phyloP scores from a whole-genome alignment of 495 filamentous ascomycete genomes.

The Symbiotaphrina buchneri region DNA sequence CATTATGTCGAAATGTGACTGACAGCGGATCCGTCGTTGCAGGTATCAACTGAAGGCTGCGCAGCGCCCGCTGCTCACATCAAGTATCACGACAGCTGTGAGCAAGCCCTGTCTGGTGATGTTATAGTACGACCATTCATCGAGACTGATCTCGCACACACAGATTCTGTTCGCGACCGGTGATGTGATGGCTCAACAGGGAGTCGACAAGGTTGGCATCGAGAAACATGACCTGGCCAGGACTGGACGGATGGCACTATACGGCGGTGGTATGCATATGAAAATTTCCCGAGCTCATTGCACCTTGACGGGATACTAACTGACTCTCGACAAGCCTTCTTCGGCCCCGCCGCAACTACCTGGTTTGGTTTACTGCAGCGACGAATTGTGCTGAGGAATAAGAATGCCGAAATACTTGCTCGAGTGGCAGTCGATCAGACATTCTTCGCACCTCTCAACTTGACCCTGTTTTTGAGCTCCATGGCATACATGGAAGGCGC shows the following conservation, averaged over 20 bases:
- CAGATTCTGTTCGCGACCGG: slow-evolving; percentile 78
- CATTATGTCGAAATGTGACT: too few species aligned
- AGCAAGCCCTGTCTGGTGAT: slow-evolving; percentile 8
- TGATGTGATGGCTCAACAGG: slow-evolving; percentile 82
- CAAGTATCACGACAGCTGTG: slow-evolving; percentile 65
- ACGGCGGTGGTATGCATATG: slow-evolving; percentile 63
- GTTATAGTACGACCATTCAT: background rate
- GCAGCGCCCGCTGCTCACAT: slow-evolving; percentile 64
- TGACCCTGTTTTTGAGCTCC: slow-evolving; percentile 59
- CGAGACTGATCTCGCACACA: too few species aligned
- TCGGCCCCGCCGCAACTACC: slow-evolving; percentile 72
- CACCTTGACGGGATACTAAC: background rate
- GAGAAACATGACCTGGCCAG: slow-evolving; percentile 61
- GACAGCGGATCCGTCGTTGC: too few species aligned
- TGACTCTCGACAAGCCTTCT: slow-evolving; percentile 34
- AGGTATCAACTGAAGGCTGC: slow-evolving; percentile 83
- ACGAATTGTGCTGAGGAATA: slow-evolving; percentile 36
- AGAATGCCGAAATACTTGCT: slow-evolving; percentile 49
- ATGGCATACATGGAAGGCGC: slow-evolving; percentile 79
- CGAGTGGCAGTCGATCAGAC: slow-evolving; percentile 68
- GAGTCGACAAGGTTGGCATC: slow-evolving; percentile 60
- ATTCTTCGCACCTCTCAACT: slow-evolving; percentile 65
- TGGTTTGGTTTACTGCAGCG: slow-evolving; percentile 73
- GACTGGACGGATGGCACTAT: slow-evolving; percentile 76
- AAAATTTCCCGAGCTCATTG: slow-evolving; percentile 2